A percentile compares a stretch with the other conserved stretches of the same genome.
Conservation (phyloP, 2,329 filamentous ascomycete genomes). For the Apiospora hydei region DNA sequence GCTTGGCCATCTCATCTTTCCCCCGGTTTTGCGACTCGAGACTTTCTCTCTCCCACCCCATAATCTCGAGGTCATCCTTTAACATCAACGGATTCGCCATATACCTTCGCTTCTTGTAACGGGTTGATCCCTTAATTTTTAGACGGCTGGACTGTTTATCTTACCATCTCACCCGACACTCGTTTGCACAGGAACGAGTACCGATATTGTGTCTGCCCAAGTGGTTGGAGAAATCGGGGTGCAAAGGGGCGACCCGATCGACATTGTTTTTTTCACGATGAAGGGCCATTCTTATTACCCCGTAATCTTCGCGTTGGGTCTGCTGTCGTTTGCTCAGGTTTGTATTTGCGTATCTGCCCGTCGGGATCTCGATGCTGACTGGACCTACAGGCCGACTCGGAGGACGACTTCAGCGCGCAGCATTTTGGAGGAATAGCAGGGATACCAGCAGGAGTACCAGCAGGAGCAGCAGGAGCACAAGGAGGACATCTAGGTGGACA, state of each 20-base stretch:
- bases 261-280: constrained; percentile 25
- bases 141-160: constrained; percentile 40
- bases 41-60: constrained; percentile 32
- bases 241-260: constrained; percentile 22
- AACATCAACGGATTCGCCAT: constrained; percentile 21
- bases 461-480: constrained; percentile 35
- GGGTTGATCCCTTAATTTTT: constrained; percentile 35
- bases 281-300: constrained; percentile 23
- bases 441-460: constrained; percentile 33
- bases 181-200: constrained; percentile 18
- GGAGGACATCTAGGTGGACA: constrained; percentile 33
- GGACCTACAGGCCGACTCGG: constrained; percentile 31
- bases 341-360: constrained; percentile 24
- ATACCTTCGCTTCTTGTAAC: constrained; percentile 28
- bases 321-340: constrained; percentile 37
- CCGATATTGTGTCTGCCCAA: background rate
- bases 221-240: constrained; percentile 20
- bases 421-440: constrained; percentile 32
- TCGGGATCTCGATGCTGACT: constrained; percentile 26
- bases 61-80: constrained; percentile 24
- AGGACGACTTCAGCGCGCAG: constrained; percentile 31
- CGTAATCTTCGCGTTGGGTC: constrained; percentile 33
- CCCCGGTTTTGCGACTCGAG: constrained; percentile 27
- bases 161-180: constrained; percentile 23
- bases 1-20: constrained; percentile 33